Evolutionary conservation across 768 basidiomycete genomes (phyloP).

Genomic region (Xerocomus spinulosus): DNA sequence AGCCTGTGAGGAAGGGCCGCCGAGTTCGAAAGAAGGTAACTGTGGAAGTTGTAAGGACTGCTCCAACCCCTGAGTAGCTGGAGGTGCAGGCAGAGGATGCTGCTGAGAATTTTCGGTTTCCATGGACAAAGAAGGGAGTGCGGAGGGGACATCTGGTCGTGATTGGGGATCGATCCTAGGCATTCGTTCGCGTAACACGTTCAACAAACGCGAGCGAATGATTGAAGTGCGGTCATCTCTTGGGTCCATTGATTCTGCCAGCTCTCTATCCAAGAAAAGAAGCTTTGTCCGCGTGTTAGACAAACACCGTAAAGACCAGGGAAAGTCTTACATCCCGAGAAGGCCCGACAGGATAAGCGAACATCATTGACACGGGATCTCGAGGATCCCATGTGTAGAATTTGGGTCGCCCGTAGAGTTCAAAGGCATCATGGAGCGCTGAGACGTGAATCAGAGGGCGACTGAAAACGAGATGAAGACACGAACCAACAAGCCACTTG

Average conservation of each 20-base stretch:
- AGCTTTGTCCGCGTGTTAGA: slow-evolving; percentile 42
- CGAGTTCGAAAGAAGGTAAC: slow-evolving; percentile 59
- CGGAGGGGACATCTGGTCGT: slow-evolving; percentile 8
- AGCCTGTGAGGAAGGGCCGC: slow-evolving; percentile 16
- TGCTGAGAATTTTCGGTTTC: slow-evolving; percentile 20
- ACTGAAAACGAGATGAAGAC: neutral
- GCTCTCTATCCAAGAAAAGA: slow-evolving; percentile 83
- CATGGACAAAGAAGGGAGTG: slow-evolving; percentile 17
- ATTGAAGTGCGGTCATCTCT: slow-evolving; percentile 72
- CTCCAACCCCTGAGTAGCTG: slow-evolving; percentile 7
- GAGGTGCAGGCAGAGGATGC: slow-evolving; percentile 25
- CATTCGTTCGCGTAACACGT: slow-evolving; percentile 63
- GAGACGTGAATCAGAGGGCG: slow-evolving; percentile 11
- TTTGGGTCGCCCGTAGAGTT: slow-evolving; percentile 83
- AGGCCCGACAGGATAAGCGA: slow-evolving; percentile 87
- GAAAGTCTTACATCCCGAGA: slow-evolving; percentile 65
- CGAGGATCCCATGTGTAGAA: slow-evolving; percentile 88
- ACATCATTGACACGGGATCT: slow-evolving; percentile 81
- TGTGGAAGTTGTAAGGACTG: slow-evolving; percentile 34
- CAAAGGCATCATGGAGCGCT: slow-evolving; percentile 85
- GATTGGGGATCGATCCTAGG: slow-evolving; percentile 32
- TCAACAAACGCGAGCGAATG: slow-evolving; percentile 57
- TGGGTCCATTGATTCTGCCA: slow-evolving; percentile 73
- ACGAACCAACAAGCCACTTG: slow-evolving; percentile 83
- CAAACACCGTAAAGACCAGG: neutral